phyloP scores from a whole-genome alignment of 1,284 basidiomycete genomes.

The Leccinum griseonigrum region DNA sequence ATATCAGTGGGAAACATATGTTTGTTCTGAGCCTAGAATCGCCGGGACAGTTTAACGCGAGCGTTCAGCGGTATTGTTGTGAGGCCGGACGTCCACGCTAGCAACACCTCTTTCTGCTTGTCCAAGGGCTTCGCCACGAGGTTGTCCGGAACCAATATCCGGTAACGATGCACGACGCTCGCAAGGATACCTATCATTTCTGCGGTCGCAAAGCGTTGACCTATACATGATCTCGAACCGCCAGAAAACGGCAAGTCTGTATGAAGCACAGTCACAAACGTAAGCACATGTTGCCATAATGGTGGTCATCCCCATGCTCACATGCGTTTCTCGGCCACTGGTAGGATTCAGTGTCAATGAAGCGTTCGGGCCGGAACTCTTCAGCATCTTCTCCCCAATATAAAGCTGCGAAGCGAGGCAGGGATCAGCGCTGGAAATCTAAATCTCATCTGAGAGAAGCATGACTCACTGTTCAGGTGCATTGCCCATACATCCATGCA shows the following conservation, averaged over 20 bases:
- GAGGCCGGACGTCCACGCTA: constrained; percentile 33
- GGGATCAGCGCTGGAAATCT: neutral
- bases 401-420: constrained; percentile 22
- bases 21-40: constrained; percentile 5
- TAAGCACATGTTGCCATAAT: neutral
- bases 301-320: constrained; percentile 7
- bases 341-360: constrained; percentile 40
- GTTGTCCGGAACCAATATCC: constrained; percentile 34
- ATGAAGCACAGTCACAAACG: neutral
- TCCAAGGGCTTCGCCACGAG: constrained; percentile 25
- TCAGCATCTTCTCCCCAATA: constrained; percentile 44
- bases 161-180: constrained; percentile 28
- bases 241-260: constrained; percentile 38
- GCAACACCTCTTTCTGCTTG: constrained; percentile 26
- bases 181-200: constrained; percentile 32
- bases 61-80: constrained; percentile 32
- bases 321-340: constrained; percentile 39
- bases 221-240: constrained; percentile 42
- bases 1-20: neutral
- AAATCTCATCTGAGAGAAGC: neutral
- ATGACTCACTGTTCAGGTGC: constrained; percentile 36
- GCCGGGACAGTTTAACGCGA: constrained; percentile 20
- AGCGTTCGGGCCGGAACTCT: constrained; percentile 46
- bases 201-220: constrained; percentile 33
- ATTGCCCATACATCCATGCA: constrained; percentile 40